Evolutionary conservation across 2,329 filamentous ascomycete genomes (phyloP), one percentile per base, ranked within the genome.

Genomic region (Curvularia eragrostidis): DNA sequence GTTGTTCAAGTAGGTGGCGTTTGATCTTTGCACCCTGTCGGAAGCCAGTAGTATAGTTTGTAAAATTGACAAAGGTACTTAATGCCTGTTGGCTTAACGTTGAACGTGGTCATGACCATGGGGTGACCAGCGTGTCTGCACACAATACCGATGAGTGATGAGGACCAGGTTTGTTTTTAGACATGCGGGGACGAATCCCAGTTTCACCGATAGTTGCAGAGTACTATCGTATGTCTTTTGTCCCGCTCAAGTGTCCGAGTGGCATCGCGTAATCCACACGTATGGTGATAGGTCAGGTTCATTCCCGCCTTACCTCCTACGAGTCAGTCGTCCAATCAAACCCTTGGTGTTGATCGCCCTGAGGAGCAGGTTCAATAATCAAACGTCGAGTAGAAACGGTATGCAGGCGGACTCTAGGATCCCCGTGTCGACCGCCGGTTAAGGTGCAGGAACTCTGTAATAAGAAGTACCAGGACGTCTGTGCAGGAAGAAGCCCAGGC

Each of bases 1-100:
- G 65, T 36, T 75, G 39, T 73, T 72, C 52, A 61, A 62, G 51
- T 73, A 36, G 19, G 21, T 24, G 15, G 32, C 23, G 10, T 18
- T 19, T 5, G 13, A 24, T 1, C 5, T 24, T 9, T 23, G 13
- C 5, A 24, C 39, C 13, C 13, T 42, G 12, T 7, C 12, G 15
- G 19, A 12, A 24, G 21, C 5, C 15, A 15, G 34, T 9, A n/a
- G 34, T 36, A 18, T 36, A 36, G 5, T 36, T 18, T 36, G 5
- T 5, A 36, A 18, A 15, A 36, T 18, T 2, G 2, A n/a, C 15
- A 5, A n/a, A 48, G 21, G 4, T 48, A 9, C 47, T 26, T 26
- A 19, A 38, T 38, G 3, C 15, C 15, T 15, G 12, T 24, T 18
- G 47, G 28, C 5, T 13, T 13, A 9, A n/a, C 7, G 19, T 48